phyloP scores from a whole-genome alignment of 2,329 filamentous ascomycete genomes.

The Pseudomassariella vexata region DNA sequence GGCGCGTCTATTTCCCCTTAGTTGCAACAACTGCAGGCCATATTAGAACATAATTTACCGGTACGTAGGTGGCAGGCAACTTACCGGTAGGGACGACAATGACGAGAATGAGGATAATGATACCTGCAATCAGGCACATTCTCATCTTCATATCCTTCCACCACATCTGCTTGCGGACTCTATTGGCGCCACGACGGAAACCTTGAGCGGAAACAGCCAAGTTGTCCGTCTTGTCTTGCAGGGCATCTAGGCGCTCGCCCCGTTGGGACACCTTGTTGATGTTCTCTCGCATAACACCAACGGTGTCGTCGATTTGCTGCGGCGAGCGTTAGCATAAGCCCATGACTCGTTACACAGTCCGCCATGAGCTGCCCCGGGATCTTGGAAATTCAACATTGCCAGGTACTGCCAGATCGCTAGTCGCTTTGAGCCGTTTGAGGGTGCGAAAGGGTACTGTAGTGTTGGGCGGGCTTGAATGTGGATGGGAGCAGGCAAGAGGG shows the following conservation, averaged over 20 bases:
- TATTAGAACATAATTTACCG: conserved; percentile 15
- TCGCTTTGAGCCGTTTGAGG: no score
- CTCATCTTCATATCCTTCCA: conserved; percentile 99
- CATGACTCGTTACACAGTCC: no score
- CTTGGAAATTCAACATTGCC: no score
- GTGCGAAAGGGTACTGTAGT: no score
- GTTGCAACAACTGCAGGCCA: conserved; percentile 33
- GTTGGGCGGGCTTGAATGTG: no score
- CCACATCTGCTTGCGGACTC: conserved; percentile 98
- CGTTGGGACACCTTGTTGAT: conserved; percentile 95
- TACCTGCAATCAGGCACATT: conserved; percentile 86
- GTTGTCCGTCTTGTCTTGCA: conserved; percentile 64
- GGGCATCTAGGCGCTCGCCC: conserved; percentile 45
- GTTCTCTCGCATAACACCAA: conserved; percentile 93
- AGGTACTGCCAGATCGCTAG: no score
- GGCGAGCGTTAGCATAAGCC: conserved; percentile 8
- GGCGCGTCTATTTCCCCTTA: conserved; percentile 32
- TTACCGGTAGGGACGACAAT: conserved; percentile 91
- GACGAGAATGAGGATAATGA: conserved; percentile 85
- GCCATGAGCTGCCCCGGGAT: not conserved
- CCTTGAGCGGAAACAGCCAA: conserved; percentile 88
- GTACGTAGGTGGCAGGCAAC: conserved; percentile 23
- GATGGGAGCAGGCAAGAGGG: no score
- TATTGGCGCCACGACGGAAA: conserved; percentile 93
- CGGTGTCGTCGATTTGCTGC: conserved; percentile 96